Base-by-base conservation (phyloP, 108 stramenopile genomes). In the Mayamaea pseudoterrestris region DNA sequence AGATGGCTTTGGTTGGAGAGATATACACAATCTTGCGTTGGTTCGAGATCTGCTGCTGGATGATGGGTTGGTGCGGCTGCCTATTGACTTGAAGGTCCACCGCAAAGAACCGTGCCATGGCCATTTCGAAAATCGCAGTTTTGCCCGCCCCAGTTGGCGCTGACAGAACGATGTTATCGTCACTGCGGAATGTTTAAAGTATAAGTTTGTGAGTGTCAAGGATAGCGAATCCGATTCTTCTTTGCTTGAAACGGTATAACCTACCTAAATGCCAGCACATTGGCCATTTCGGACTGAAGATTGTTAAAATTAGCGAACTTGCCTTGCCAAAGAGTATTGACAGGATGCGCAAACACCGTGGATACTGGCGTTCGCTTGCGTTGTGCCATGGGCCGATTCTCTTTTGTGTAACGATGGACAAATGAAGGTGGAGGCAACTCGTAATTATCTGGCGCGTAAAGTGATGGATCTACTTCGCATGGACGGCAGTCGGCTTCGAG, bases 61-160 rank as follows among this genome's bases (percentile, higher is more conserved):
- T 16, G 22, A 35, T 16, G 20, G 1, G 11, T 14, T n/a, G 41
- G 11, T 25, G 28, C 25, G 1, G 53, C 20, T 41, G 40, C 22
- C 6, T 34, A n/a, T n/a, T n/a, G n/a, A n/a, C n/a, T 24, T 36
- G 17, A 64, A 67, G 32, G 35, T 61, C 57, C 14, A 52, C 29
- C 41, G 65, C 26, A 44, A 89, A 55, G 55, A 97, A 59, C 41
- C 90, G 57, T 8, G 74, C 77, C 63, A 97, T 83, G 14, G 94
- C 94, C 87, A 95, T 90, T 63, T 97, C 96, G 49, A 97, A 93
- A 40, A 94, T 50, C 1, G 54, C 69, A 0, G 97, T 97, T 63
- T 99, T 99, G 11, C 99, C 99, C 0, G 95, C 87, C 0, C 99
- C 97, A 5, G 99, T 99, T 18, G 99, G 99, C 9, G 99, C 96